Evolutionary conservation across 2,329 filamentous ascomycete genomes (phyloP), one percentile per base, ranked within the genome.

Genomic region (Beauveria sp.): DNA sequence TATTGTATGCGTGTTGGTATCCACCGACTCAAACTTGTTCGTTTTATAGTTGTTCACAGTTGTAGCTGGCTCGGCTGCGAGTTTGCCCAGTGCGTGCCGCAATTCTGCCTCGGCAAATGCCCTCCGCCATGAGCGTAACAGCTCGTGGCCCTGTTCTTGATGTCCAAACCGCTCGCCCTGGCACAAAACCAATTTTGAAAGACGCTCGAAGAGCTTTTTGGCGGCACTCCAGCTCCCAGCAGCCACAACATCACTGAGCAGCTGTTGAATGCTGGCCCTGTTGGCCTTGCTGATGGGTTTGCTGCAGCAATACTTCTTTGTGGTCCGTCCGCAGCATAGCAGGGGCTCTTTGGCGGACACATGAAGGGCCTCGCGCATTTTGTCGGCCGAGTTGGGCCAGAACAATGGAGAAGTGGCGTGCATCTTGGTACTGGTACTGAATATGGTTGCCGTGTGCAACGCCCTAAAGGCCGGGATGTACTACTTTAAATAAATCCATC

Each of bases 181-280:
- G 40, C 69, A 71, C 61, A 71, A 61, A 5, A 69, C 52, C 10
- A 68, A 46, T 22, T 45, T 12, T n/a, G 67, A 62, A 6, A 67
- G 57, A 24, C 63, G 16, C 6, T 12, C 12, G 38, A 71, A 63
- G 20, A 63, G 34, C 14, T 62, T n/a, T 18, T 58, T 52, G 14
- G 67, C 63, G 26, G 65, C 55, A 18, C 53, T 51, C 38, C 66
- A 65, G 43, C 53, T 65, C 4, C 64, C 63, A 18, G 49, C 50
- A 8, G 14, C 31, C 12, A 65, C 42, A 14, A 65, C 60, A 24
- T 66, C 55, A 6, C 20, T 20, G n/a, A 57, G 42, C 42, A 57
- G 42, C 12, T 22, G 26, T 20, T 48, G 43, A 43, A 48, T 40
- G 43, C 18, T 38, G 54, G n/a, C 10, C 20, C 7, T 26, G n/a